Evolutionary conservation across 306 rosid species (phyloP).

Genomic region (Cucurbita pepo): DNA sequence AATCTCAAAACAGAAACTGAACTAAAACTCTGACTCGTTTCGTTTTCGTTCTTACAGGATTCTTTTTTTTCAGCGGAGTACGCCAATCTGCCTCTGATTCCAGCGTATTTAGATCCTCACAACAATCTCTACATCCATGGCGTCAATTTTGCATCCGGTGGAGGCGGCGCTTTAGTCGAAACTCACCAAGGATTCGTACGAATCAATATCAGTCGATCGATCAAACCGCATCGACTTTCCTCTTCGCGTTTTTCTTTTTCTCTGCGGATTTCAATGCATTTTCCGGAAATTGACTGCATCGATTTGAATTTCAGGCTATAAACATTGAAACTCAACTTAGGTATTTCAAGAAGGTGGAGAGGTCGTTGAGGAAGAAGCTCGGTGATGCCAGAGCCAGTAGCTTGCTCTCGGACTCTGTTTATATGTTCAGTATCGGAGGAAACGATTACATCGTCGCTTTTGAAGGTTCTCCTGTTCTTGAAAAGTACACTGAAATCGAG

Average conservation of each 20-base stretch:
- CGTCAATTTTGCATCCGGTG: slow-evolving; percentile 53
- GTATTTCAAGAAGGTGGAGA: slow-evolving; percentile 23
- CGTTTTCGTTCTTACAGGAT: not conserved
- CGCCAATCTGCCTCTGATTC: slow-evolving; percentile 31
- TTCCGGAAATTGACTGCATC: not conserved
- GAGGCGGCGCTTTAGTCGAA: slow-evolving; percentile 50
- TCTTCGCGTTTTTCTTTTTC: too few relatives aligned
- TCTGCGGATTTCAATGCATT: not conserved
- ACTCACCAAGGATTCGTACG: slow-evolving; percentile 29
- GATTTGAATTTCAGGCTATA: slow-evolving; percentile 13
- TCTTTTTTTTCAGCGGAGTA: slow-evolving; percentile 36
- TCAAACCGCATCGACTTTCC: not conserved
- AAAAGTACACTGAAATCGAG: slow-evolving; percentile 11
- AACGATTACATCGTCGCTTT: slow-evolving; percentile 22
- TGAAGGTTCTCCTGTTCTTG: not conserved
- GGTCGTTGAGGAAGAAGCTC: slow-evolving; percentile 6
- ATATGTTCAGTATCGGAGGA: slow-evolving; percentile 22
- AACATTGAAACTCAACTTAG: slow-evolving; percentile 27
- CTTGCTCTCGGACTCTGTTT: slow-evolving; percentile 28
- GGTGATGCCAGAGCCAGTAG: slow-evolving; percentile 18
- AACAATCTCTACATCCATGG: slow-evolving; percentile 19
- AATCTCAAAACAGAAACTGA: not conserved
- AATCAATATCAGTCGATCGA: not conserved
- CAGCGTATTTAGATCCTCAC: slow-evolving; percentile 33
- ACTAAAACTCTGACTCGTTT: not conserved